Conservation (phyloP, 805 yeast genomes). For the Kuraishia cidri region DNA sequence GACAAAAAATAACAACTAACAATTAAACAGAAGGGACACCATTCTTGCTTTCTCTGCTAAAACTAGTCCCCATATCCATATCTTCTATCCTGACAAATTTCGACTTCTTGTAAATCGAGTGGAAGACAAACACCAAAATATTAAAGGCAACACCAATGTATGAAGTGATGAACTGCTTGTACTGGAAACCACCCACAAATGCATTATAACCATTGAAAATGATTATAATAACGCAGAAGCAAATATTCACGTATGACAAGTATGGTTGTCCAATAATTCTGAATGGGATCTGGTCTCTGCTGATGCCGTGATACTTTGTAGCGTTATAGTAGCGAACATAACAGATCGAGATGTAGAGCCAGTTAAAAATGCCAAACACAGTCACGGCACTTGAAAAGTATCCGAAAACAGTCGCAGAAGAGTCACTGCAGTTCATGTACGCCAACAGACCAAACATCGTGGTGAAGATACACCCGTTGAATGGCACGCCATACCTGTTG, state of each 20-base stretch:
- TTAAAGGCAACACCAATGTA: constrained; percentile 29
- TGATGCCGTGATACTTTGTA: neutral
- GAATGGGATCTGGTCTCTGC: neutral
- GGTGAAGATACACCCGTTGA: constrained; percentile 37
- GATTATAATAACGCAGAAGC: constrained; percentile 19
- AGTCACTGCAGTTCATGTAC: constrained; percentile 43
- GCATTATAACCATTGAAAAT: constrained; percentile 40
- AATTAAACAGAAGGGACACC: no score
- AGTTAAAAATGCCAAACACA: constrained; percentile 49
- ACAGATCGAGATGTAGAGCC: constrained; percentile 43
- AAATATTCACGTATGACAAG: neutral
- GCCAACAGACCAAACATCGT: constrained; percentile 42
- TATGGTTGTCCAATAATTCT: neutral
- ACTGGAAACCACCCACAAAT: constrained; percentile 39
- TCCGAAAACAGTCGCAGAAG: constrained; percentile 44
- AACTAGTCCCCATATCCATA: no score
- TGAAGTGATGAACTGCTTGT: constrained; percentile 38
- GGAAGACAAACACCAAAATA: constrained; percentile 19
- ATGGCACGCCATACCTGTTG: constrained; percentile 43
- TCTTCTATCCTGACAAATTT: constrained; percentile 26
- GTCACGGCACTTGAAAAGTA: constrained; percentile 50
- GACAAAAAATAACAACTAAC: no score
- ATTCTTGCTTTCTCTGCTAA: no score
- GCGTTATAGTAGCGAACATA: constrained; percentile 43
- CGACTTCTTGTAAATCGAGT: constrained; percentile 29